Base-by-base conservation (phyloP, 371 early-diverging fungal species). In the Neoconidiobolus thromboides region DNA sequence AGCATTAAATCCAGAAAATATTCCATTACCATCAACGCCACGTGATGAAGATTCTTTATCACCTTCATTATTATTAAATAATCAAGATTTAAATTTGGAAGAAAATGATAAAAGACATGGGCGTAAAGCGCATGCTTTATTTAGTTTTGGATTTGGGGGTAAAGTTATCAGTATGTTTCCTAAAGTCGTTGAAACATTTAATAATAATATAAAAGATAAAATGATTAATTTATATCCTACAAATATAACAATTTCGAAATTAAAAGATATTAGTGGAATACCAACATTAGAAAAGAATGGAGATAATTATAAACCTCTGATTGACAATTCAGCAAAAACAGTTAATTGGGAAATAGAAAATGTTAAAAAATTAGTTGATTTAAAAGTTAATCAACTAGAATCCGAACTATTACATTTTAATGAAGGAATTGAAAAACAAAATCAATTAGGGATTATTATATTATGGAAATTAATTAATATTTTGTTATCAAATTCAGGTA, bases 141-240 rank as follows among this genome's bases (percentile, higher is more conserved):
- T 85, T 2, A 67, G 78, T 0, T 90, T 90, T 69, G 91, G 92
- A 12, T 87, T 91, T 73, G 90, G 91, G 55, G 95, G 95, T 42
- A 79, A 80, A 63, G 71, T 93, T 39, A 69, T 87, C 50, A 71
- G 79, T 12, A 83, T 83, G 64, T 77, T 81, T 63, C 91, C 91
- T 36, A 81, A 73, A 40, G 72, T 76, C 2, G 81, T 83, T 2
- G 82, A 79, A 65, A 79, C 85, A 3, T 83, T 80, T 46, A 66
- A 68, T 26, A 44, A 54, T 3, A 70, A 71, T 12, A 62, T 66
- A 4, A 71, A 75, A 46, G 70, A 73, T 52, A 83, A 78, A 62
- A 67, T 68, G 42, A 77, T 79, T 4, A 73, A 71, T 39, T 68
- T 85, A 36, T 65, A 71, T n/a, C 64, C 86, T 6, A 36, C 37